These are phyloP conservation scores for Paramecium pentaurelia DNA, from an alignment of 73 alveolate genomes.

Conservation along the genomic window DNA sequence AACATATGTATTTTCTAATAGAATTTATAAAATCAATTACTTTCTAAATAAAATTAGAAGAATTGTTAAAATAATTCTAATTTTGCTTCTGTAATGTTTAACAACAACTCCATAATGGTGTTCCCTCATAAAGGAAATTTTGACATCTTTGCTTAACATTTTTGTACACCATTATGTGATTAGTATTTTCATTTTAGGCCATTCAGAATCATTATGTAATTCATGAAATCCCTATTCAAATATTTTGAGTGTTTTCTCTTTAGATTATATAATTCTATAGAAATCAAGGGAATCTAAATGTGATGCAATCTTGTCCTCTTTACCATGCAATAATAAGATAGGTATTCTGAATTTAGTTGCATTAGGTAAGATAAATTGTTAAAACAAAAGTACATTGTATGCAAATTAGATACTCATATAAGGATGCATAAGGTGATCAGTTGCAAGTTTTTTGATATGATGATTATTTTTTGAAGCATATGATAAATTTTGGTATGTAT, in stretches of 20 bases:
- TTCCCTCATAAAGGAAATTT: conserved; percentile 38
- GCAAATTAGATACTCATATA: conserved; percentile 38
- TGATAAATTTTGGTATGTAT: conserved; percentile 22
- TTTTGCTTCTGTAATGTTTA: neutral
- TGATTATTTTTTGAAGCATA: conserved; percentile 42
- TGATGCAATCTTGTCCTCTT: conserved; percentile 35
- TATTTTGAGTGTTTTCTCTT: conserved; percentile 38
- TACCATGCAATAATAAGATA: conserved; percentile 20
- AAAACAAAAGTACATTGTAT: neutral
- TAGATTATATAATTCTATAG: neutral
- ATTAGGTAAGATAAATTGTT: conserved; percentile 10
- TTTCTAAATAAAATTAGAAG: neutral
- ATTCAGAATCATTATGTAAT: conserved; percentile 30
- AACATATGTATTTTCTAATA: neutral
- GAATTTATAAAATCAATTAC: neutral
- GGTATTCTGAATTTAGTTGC: conserved; percentile 29
- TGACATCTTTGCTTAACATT: conserved; percentile 10
- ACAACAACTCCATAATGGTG: conserved; percentile 7
- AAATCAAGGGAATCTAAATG: conserved; percentile 42
- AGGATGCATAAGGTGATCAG: conserved; percentile 32
- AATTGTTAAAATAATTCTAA: neutral
- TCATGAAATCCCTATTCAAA: conserved; percentile 38
- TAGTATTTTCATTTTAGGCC: conserved; percentile 40
- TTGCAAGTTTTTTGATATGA: conserved; percentile 33
- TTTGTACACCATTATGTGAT: conserved; percentile 24